Evolutionary conservation across 257 asterid species (phyloP).

Genomic region (Verbascum thapsus): DNA sequence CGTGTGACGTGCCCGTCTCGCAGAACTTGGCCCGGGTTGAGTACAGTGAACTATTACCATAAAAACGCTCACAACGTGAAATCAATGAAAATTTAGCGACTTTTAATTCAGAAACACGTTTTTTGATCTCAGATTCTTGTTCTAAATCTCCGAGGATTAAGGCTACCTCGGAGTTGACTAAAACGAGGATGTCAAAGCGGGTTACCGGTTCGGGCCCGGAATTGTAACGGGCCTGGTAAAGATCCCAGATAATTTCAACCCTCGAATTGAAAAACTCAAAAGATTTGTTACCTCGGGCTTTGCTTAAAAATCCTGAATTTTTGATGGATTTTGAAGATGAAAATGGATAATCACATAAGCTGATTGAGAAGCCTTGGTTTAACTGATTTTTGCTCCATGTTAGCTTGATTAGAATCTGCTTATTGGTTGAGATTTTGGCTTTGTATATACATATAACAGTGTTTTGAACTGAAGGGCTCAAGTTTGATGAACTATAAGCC

Average conservation of each 20-base stretch:
- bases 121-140: slow-evolving; percentile 35
- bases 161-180: slow-evolving; percentile 48
- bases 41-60: slow-evolving; percentile 47
- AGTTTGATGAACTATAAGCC: slow-evolving; percentile 26
- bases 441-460: slow-evolving; percentile 55
- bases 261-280: slow-evolving; percentile 39
- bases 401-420: slow-evolving; percentile 47
- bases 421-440: slow-evolving; percentile 42
- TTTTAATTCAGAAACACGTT: slow-evolving; percentile 21
- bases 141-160: slow-evolving; percentile 59
- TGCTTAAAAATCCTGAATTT: slow-evolving; percentile 30
- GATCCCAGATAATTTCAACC: slow-evolving; percentile 71
- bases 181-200: slow-evolving; percentile 49
- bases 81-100: slow-evolving; percentile 38
- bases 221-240: slow-evolving; percentile 47
- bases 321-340: slow-evolving; percentile 36
- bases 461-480: slow-evolving; percentile 44
- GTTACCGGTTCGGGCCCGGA: slow-evolving; percentile 67
- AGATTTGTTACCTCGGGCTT: slow-evolving; percentile 44
- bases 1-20: slow-evolving; percentile 58
- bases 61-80: slow-evolving; percentile 53
- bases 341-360: slow-evolving; percentile 45
- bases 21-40: slow-evolving; percentile 62
- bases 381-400: slow-evolving; percentile 47
- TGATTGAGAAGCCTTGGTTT: slow-evolving; percentile 46